A percentile compares a stretch with the other conserved stretches of the same genome.
These are phyloP conservation scores for Allomyces arbusculus DNA, from an alignment of 192 early-diverging fungal species.

Conservation along the genomic window DNA sequence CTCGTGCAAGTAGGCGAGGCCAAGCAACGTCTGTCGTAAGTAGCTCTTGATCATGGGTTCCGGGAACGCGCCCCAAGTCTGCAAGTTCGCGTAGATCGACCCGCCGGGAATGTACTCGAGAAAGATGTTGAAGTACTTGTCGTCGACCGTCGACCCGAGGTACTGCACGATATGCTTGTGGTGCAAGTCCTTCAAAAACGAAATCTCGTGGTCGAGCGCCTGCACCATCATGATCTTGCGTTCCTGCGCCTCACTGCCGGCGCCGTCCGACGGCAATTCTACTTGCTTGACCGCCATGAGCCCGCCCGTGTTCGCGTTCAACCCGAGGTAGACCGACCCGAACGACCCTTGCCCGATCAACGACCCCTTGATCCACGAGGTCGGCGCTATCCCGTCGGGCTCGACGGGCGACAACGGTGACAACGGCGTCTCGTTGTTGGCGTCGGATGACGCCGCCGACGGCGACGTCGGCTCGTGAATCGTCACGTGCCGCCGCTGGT, in stretches of 20 bases:
- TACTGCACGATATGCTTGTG: conserved; percentile 96
- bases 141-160: conserved; percentile 63
- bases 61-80: conserved; percentile 71
- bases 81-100: conserved; percentile 66
- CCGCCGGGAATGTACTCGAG: conserved; percentile 97
- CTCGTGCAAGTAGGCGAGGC: conserved; percentile 83
- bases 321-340: conserved; percentile 77
- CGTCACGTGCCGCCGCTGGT: too few relatives aligned
- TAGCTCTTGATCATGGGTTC: conserved; percentile 63
- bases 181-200: conserved; percentile 68
- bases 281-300: conserved; percentile 98
- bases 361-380: conserved; percentile 64
- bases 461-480: too few relatives aligned
- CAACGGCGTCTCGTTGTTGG: too few relatives aligned
- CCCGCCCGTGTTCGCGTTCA: conserved; percentile 70
- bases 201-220: conserved; percentile 73
- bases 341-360: conserved; percentile 93
- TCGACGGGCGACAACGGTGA: too few relatives aligned
- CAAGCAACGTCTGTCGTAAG: conserved; percentile 76
- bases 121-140: conserved; percentile 68
- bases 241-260: conserved; percentile 31
- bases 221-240: conserved; percentile 64
- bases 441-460: too few relatives aligned
- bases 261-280: conserved; percentile 45
- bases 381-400: conserved; percentile 10